phyloP scores from a whole-genome alignment of 2,329 filamentous ascomycete genomes.

The Penicillium sp. region DNA sequence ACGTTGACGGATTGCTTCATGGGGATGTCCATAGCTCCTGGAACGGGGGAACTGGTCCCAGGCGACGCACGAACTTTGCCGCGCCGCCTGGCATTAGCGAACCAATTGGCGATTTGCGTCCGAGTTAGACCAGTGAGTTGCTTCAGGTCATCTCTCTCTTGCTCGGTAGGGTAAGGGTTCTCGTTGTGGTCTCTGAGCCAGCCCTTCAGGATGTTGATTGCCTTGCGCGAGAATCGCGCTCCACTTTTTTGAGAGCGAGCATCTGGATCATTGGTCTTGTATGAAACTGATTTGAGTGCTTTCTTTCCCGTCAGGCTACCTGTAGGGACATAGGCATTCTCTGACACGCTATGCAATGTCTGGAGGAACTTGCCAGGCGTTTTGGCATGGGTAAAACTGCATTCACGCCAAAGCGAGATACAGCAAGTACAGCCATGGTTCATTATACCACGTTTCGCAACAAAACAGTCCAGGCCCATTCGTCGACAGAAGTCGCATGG shows the following conservation, averaged over 20 bases:
- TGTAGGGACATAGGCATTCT: conserved; percentile 35
- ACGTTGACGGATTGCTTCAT: conserved; percentile 45
- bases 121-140: conserved; percentile 70
- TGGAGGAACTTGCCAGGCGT: conserved; percentile 36
- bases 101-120: conserved; percentile 82
- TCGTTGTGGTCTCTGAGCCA: conserved; percentile 73
- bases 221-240: conserved; percentile 69
- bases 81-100: conserved; percentile 76
- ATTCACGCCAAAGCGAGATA: conserved; percentile 41
- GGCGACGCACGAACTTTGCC: conserved; percentile 62
- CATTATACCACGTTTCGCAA: conserved; percentile 38
- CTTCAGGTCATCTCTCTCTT: conserved; percentile 73
- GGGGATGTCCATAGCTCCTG: conserved; percentile 67
- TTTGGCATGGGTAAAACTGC: conserved; percentile 40
- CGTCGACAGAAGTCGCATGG: conserved; percentile 41
- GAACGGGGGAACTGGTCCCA: conserved; percentile 60
- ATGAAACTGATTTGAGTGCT: conserved; percentile 36
- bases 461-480: conserved; percentile 42
- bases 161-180: conserved; percentile 79
- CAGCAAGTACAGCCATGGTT: conserved; percentile 42
- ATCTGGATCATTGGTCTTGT: conserved; percentile 32
- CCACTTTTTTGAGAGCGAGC: conserved; percentile 53
- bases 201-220: conserved; percentile 69
- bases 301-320: conserved; percentile 35
- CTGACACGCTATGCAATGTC: conserved; percentile 38